Percentiles rank a stretch among this genome's conserved stretches.
Conservation (phyloP, 768 basidiomycete genomes). For the Russula sp. region DNA sequence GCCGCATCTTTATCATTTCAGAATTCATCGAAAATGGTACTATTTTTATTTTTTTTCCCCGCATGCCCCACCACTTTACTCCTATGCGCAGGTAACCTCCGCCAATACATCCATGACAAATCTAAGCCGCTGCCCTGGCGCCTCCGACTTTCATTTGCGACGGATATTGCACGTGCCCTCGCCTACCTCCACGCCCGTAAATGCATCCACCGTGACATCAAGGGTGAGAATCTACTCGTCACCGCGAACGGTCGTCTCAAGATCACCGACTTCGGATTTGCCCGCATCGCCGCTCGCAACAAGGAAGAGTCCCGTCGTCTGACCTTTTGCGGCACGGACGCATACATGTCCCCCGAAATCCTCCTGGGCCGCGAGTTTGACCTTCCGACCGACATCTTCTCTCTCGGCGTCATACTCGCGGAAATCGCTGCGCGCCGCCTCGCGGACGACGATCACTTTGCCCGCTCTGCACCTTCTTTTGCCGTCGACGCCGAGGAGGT, state of each 20-base stretch:
- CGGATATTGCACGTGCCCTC: constrained; percentile 89
- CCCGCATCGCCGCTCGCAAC: constrained; percentile 87
- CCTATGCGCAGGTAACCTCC: constrained; percentile 54
- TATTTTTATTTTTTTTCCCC: not conserved
- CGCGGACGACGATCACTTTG: constrained; percentile 77
- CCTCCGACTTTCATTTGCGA: constrained; percentile 89
- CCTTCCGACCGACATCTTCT: constrained; percentile 91
- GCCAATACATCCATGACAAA: constrained; percentile 86
- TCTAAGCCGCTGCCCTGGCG: constrained; percentile 86
- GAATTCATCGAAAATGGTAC: constrained; percentile 86
- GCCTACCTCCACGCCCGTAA: constrained; percentile 95
- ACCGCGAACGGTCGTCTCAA: constrained; percentile 92
- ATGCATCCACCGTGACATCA: constrained; percentile 86
- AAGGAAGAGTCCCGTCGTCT: constrained; percentile 83
- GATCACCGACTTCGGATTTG: constrained; percentile 98
- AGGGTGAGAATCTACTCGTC: constrained; percentile 96
- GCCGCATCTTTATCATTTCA: constrained; percentile 89
- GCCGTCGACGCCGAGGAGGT: constrained; percentile 74
- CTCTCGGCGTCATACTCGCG: constrained; percentile 87
- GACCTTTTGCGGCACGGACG: constrained; percentile 85
- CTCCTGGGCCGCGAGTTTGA: constrained; percentile 87
- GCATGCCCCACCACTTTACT: not conserved
- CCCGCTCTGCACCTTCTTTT: constrained; percentile 75
- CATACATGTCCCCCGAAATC: constrained; percentile 98
- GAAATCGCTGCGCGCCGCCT: constrained; percentile 81